Evolutionary conservation across 2,329 filamentous ascomycete genomes (phyloP).

Genomic region (Ophiostoma perfectum): DNA sequence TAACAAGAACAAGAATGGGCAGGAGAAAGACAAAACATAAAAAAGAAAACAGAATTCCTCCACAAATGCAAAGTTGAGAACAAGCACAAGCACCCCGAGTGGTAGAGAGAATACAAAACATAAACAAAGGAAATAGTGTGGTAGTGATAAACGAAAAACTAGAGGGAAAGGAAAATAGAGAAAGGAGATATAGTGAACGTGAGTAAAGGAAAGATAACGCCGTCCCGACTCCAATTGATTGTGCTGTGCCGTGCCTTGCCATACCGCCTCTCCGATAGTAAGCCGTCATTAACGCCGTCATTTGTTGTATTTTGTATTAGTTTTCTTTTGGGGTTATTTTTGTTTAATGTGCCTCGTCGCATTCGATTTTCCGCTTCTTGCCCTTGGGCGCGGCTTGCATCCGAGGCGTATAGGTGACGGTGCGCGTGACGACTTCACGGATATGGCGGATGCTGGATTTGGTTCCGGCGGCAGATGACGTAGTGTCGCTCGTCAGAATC

Average conservation of each 20-base stretch:
- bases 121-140: neutral
- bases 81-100: too few relatives aligned
- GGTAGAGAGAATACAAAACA: neutral
- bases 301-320: neutral
- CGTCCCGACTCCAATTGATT: neutral
- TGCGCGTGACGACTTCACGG: slow-evolving; percentile 87
- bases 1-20: slow-evolving; percentile 8
- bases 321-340: neutral
- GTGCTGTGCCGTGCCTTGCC: neutral
- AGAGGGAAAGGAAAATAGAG: neutral
- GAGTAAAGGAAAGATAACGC: neutral
- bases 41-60: neutral
- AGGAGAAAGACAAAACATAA: neutral
- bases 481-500: neutral
- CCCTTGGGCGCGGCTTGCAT: slow-evolving; percentile 88
- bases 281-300: slow-evolving; percentile 7
- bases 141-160: neutral
- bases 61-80: too few relatives aligned
- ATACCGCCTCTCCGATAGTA: neutral
- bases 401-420: slow-evolving; percentile 76
- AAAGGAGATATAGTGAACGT: neutral
- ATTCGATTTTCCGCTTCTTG: slow-evolving; percentile 73
- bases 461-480: neutral
- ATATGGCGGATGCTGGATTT: slow-evolving; percentile 65
- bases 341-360: slow-evolving; percentile 20